Conservation (phyloP, 208 protist species). For the Angomonas desouzai region DNA sequence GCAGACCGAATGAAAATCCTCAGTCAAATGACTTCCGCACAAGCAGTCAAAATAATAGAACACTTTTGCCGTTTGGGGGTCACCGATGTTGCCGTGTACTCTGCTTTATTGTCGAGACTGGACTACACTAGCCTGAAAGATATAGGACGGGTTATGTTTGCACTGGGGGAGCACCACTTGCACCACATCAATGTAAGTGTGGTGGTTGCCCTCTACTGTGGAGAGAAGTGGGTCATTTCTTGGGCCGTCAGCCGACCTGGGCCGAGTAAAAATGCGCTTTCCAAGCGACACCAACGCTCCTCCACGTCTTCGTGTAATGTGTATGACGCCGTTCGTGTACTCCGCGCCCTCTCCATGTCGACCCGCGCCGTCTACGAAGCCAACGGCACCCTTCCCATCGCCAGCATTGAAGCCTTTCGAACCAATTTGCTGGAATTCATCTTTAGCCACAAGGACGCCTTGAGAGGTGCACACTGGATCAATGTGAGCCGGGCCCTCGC, state of each 20-base stretch:
- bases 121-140: slow-evolving; percentile 63
- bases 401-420: slow-evolving; percentile 59
- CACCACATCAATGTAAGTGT: slow-evolving; percentile 49
- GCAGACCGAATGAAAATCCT: slow-evolving; percentile 68
- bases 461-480: slow-evolving; percentile 80
- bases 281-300: background rate
- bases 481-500: slow-evolving; percentile 72
- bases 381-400: slow-evolving; percentile 24
- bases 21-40: slow-evolving; percentile 63
- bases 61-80: slow-evolving; percentile 56
- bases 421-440: slow-evolving; percentile 62
- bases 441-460: slow-evolving; percentile 46
- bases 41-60: slow-evolving; percentile 77
- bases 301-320: slow-evolving; percentile 33
- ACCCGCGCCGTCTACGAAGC: slow-evolving; percentile 50
- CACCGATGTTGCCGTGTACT: slow-evolving; percentile 43
- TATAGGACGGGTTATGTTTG: slow-evolving; percentile 67
- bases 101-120: slow-evolving; percentile 44
- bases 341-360: slow-evolving; percentile 75
- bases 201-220: slow-evolving; percentile 74
- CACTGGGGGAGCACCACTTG: slow-evolving; percentile 47
- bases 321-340: slow-evolving; percentile 73
- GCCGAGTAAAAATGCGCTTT: background rate
- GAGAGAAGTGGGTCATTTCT: slow-evolving; percentile 45
- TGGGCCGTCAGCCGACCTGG: background rate